These are phyloP conservation scores for Passiflora organensis DNA, from an alignment of 345 rosid genomes.

Conservation along the genomic window DNA sequence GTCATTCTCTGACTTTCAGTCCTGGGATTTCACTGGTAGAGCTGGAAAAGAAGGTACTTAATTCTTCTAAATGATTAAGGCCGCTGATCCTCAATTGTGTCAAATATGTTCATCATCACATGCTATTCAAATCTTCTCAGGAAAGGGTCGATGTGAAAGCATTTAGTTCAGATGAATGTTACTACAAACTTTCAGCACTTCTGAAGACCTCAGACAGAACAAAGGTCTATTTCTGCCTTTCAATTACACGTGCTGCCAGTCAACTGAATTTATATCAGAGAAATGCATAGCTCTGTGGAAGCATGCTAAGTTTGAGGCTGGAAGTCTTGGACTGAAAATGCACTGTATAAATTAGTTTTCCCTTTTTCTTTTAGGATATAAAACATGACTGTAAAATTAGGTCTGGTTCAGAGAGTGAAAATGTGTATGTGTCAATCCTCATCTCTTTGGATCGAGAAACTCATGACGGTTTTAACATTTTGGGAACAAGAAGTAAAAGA, in stretches of 20 bases:
- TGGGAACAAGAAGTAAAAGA: no score
- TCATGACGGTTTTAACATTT: no score
- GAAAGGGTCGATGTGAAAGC: conserved; percentile 91
- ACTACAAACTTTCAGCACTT: conserved; percentile 81
- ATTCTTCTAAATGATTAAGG: neutral
- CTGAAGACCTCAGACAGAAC: conserved; percentile 93
- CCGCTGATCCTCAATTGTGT: conserved; percentile 9
- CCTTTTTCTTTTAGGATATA: no score
- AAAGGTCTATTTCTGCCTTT: conserved; percentile 50
- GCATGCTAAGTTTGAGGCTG: neutral
- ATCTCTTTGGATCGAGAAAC: no score
- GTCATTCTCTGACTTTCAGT: conserved; percentile 68
- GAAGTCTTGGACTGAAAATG: neutral
- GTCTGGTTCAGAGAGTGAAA: no score
- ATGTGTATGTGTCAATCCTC: no score
- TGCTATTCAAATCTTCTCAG: conserved; percentile 39
- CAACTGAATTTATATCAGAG: neutral
- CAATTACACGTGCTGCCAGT: conserved; percentile 1
- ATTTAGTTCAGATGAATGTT: conserved; percentile 65
- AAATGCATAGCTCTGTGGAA: no score
- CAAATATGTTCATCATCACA: neutral
- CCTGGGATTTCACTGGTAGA: conserved; percentile 94
- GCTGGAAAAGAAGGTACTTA: conserved; percentile 86
- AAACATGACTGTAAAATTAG: no score
- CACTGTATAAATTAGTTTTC: no score